These are phyloP conservation scores for Tetrapisispora iriomotensis DNA, from an alignment of 805 yeast species.

Conservation along the genomic window DNA sequence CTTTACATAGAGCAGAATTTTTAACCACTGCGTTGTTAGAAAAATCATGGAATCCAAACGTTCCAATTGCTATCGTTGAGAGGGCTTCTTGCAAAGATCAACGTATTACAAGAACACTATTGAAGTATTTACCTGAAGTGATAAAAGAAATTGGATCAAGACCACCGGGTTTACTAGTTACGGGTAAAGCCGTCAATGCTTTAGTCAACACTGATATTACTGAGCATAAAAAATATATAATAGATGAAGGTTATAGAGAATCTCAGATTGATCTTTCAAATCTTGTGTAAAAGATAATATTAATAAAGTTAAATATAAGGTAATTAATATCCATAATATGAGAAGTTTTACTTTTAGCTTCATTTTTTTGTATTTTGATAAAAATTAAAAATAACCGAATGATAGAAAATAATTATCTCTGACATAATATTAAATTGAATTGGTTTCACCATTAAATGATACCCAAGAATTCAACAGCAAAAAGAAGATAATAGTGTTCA, in stretches of 20 bases:
- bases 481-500: not conserved
- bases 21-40: constrained; percentile 44
- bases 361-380: too few relatives aligned
- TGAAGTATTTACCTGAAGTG: constrained; percentile 59
- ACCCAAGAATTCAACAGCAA: too few relatives aligned
- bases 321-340: too few relatives aligned
- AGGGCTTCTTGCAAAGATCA: constrained; percentile 93
- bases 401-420: too few relatives aligned
- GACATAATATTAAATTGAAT: too few relatives aligned
- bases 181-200: constrained; percentile 69
- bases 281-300: not conserved
- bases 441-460: too few relatives aligned
- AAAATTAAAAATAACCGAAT: too few relatives aligned
- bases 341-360: too few relatives aligned
- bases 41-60: constrained; percentile 53
- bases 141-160: constrained; percentile 70
- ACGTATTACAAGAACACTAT: constrained; percentile 64
- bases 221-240: constrained; percentile 14
- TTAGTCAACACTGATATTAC: constrained; percentile 21
- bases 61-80: constrained; percentile 82
- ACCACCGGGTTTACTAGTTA: constrained; percentile 84
- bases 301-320: too few relatives aligned
- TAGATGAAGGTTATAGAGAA: constrained; percentile 31
- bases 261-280: constrained; percentile 5
- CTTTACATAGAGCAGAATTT: constrained; percentile 57